Conservation (phyloP, 768 basidiomycete genomes). For the Auriscalpium microsporum region DNA sequence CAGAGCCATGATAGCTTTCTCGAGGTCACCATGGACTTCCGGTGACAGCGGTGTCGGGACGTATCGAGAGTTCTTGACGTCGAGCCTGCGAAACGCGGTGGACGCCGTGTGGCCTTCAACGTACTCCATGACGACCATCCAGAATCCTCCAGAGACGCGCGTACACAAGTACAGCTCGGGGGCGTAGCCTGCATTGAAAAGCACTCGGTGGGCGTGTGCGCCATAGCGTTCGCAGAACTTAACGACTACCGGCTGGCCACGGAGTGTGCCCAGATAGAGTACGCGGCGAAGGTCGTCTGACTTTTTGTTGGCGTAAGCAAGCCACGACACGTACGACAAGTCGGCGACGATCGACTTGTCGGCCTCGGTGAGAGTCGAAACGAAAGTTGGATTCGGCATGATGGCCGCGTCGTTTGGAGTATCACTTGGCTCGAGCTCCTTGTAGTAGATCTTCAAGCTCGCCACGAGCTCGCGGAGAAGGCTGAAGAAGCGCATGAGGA, state of each 20-base stretch:
- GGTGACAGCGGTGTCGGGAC: background rate
- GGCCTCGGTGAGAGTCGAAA: background rate
- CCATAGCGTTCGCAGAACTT: slow-evolving; percentile 11
- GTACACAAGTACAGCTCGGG: slow-evolving; percentile 5
- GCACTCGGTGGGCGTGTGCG: slow-evolving; percentile 2
- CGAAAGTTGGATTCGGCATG: background rate
- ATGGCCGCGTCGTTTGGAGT: background rate
- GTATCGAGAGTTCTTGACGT: background rate
- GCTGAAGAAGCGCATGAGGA: background rate
- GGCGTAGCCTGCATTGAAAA: slow-evolving; percentile 3
- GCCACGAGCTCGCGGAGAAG: background rate
- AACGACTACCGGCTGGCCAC: slow-evolving; percentile 2
- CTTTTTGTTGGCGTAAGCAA: background rate
- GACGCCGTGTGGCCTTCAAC: slow-evolving; percentile 1
- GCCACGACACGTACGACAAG: background rate
- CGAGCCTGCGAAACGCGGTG: background rate
- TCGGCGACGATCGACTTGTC: background rate
- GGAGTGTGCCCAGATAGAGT: background rate
- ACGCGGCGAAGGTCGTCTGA: background rate
- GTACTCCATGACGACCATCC: slow-evolving; percentile 15
- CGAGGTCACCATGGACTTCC: background rate
- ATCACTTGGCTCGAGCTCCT: background rate
- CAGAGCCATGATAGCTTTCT: slow-evolving; percentile 4
- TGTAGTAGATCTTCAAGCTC: background rate
- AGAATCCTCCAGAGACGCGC: slow-evolving; percentile 2